A percentile compares a stretch with the other conserved stretches of the same genome.
Conservation (phyloP, 208 protist species). For the Entamoeba histolytica region DNA sequence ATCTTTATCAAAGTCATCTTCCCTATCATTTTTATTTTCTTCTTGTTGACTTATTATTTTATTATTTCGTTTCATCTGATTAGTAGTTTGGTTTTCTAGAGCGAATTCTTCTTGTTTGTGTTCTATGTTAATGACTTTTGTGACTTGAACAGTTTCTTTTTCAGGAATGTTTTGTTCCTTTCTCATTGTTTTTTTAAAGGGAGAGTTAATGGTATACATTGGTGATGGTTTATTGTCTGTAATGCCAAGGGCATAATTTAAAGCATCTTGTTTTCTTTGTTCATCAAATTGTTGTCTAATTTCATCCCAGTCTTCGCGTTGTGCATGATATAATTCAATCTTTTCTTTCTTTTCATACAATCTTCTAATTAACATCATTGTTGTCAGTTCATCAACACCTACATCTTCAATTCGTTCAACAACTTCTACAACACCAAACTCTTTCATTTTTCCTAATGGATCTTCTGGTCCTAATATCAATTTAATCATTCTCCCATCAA, state of each 20-base stretch:
- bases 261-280: background rate
- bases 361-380: background rate
- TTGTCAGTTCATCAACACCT: background rate
- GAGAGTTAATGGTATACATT: no score
- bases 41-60: no score
- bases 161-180: no score
- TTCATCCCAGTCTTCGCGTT: background rate
- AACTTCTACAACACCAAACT: background rate
- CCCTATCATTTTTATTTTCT: no score
- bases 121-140: no score
- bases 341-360: background rate
- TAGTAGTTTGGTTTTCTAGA: no score
- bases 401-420: background rate
- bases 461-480: background rate
- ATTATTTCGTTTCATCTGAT: no score
- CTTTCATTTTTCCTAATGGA: background rate
- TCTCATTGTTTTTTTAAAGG: no score
- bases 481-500: background rate
- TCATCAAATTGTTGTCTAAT: background rate
- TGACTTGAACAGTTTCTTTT: no score
- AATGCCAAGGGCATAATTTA: background rate
- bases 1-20: no score
- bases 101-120: no score
- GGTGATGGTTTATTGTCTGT: no score
- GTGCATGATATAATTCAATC: background rate